These are phyloP conservation scores for Cytospora paraplurivora DNA, from an alignment of 2,329 filamentous ascomycete species.

Conservation along the genomic window DNA sequence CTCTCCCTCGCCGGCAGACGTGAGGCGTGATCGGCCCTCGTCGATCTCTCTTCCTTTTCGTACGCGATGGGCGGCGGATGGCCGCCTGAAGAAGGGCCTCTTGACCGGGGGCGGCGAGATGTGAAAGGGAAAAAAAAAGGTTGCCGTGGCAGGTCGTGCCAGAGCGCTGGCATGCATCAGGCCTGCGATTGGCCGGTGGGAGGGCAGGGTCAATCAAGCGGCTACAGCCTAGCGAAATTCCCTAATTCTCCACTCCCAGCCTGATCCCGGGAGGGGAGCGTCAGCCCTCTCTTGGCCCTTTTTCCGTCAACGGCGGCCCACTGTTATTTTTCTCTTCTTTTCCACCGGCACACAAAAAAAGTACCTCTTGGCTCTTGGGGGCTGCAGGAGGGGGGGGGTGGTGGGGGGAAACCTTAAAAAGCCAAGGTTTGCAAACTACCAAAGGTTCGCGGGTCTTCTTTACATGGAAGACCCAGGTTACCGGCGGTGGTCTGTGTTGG, in stretches of 20 bases:
- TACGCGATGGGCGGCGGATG: background rate
- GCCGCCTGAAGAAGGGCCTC: background rate
- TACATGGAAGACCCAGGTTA: conserved; percentile 7
- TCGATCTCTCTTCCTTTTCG: background rate
- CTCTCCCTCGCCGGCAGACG: background rate
- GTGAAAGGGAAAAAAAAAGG: background rate
- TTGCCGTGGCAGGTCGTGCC: conserved; percentile 14
- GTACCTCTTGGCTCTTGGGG: too few species aligned
- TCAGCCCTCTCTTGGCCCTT: conserved; percentile 19
- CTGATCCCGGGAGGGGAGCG: conserved; percentile 14
- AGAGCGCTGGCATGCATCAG: conserved; percentile 8
- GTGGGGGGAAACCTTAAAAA: background rate
- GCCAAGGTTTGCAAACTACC: background rate
- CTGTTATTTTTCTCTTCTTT: background rate
- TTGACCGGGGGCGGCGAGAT: too few species aligned
- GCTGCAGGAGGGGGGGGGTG: background rate
- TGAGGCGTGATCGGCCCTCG: background rate
- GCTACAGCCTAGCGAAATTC: conserved; percentile 23
- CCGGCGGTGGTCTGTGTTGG: background rate
- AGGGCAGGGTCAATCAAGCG: conserved; percentile 19
- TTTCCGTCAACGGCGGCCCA: background rate
- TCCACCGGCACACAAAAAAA: too few species aligned
- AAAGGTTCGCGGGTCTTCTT: background rate
- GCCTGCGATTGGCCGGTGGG: conserved; percentile 11
- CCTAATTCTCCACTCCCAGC: conserved; percentile 17